Conservation (phyloP, 495 filamentous ascomycete species). For the Poronia punctata region DNA sequence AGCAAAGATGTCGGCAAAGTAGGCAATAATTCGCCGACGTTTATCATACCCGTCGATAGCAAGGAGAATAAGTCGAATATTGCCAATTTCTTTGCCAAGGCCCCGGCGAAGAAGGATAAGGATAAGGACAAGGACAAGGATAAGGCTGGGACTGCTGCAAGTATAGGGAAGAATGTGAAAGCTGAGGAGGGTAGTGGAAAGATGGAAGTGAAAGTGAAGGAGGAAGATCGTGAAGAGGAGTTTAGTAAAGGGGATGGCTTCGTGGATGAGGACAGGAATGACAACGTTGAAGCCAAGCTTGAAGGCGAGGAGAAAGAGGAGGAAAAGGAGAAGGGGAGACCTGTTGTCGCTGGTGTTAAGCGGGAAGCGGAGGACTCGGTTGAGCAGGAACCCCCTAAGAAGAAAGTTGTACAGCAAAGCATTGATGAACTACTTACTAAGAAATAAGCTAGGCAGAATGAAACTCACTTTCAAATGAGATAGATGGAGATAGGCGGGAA, state of each 20-base stretch:
- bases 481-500: constrained; percentile 11
- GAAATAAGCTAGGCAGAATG: constrained; percentile 8
- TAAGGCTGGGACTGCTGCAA: too few relatives aligned
- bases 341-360: constrained; percentile 42
- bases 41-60: constrained; percentile 75
- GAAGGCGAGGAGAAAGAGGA: constrained; percentile 10
- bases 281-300: not conserved
- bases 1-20: constrained; percentile 89
- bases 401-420: constrained; percentile 30
- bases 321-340: constrained; percentile 10
- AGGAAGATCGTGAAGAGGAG: constrained; percentile 22
- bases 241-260: constrained; percentile 21
- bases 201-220: not conserved
- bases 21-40: constrained; percentile 78
- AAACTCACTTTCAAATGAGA: too few relatives aligned
- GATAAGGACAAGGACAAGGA: too few relatives aligned
- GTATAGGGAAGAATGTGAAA: too few relatives aligned
- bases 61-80: constrained; percentile 87
- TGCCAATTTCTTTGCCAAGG: constrained; percentile 78
- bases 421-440: too few relatives aligned
- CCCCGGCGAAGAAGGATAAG: constrained; percentile 14
- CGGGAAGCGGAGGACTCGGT: constrained; percentile 39
- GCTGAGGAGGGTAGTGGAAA: not conserved
- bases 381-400: constrained; percentile 41
- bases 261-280: constrained; percentile 14